phyloP scores from a whole-genome alignment of 257 asterid species.

The Craterostigma plantagineum region DNA sequence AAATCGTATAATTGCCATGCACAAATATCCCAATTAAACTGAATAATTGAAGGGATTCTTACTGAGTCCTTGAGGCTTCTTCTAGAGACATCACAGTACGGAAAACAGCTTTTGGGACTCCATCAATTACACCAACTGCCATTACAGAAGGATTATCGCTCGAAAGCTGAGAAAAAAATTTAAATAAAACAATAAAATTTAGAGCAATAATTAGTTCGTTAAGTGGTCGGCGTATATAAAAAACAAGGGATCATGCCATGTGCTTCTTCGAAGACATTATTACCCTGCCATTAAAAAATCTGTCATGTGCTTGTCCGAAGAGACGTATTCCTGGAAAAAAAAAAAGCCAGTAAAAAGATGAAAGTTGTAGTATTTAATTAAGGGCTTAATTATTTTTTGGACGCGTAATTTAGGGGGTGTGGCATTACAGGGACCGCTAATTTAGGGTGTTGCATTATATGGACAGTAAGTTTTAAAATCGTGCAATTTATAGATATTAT shows the following conservation, averaged over 20 bases:
- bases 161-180: slow-evolving; percentile 33
- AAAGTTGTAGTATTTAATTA: too few relatives aligned
- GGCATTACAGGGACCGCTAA: too few relatives aligned
- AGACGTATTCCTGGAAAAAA: slow-evolving; percentile 64
- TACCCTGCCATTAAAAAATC: slow-evolving; percentile 46
- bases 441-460: too few relatives aligned
- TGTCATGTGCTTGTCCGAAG: slow-evolving; percentile 72
- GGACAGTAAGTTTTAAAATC: too few relatives aligned
- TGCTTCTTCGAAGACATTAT: slow-evolving; percentile 6
- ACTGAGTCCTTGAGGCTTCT: slow-evolving; percentile 80
- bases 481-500: too few relatives aligned
- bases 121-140: slow-evolving; percentile 78
- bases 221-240: slow-evolving; percentile 1
- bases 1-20: not conserved
- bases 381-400: too few relatives aligned
- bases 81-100: slow-evolving; percentile 61
- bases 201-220: slow-evolving; percentile 1
- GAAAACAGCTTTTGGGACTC: slow-evolving; percentile 70
- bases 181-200: slow-evolving; percentile 1
- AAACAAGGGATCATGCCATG: not conserved
- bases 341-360: not conserved
- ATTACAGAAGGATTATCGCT: slow-evolving; percentile 39
- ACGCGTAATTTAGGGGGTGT: too few relatives aligned
- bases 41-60: slow-evolving; percentile 11
- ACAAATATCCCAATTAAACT: not conserved